These are phyloP conservation scores for Picea glauca DNA, from an alignment of 75 land plant species.

Conservation along the genomic window DNA sequence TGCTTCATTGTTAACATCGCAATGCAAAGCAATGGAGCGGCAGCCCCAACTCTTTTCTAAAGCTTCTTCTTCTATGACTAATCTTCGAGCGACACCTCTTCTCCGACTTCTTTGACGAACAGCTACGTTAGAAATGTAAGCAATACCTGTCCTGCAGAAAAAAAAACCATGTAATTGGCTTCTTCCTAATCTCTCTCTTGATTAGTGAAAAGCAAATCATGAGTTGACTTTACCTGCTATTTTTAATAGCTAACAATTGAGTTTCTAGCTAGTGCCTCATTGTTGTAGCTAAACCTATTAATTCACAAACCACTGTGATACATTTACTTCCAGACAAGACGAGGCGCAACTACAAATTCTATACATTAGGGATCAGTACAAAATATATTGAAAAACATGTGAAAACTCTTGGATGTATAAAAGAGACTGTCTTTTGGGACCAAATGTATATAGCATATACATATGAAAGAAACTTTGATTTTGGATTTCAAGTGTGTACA, in stretches of 20 bases:
- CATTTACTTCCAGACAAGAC: background rate
- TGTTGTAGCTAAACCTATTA: background rate
- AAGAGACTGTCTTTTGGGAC: background rate
- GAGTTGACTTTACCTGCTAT: background rate
- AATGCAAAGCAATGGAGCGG: slow-evolving; percentile 79
- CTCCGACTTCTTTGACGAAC: no score
- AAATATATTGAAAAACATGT: background rate
- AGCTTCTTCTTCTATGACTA: no score
- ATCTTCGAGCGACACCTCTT: no score
- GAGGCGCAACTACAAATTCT: background rate
- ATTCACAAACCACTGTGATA: background rate
- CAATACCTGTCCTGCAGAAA: slow-evolving; percentile 58
- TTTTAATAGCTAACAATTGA: background rate
- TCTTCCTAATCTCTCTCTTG: background rate
- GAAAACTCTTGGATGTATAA: background rate
- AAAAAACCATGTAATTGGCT: background rate
- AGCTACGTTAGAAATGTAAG: no score
- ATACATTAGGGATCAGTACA: background rate
- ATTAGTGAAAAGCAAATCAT: background rate
- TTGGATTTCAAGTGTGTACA: no score
- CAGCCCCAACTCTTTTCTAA: slow-evolving; percentile 76
- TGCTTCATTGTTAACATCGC: slow-evolving; percentile 52
- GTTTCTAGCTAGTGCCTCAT: background rate
- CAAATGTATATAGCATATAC: background rate
- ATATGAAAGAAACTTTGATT: no score